A percentile compares a stretch with the other conserved stretches of the same genome.
Conservation (phyloP, 2,329 filamentous ascomycete genomes). For the Colletotrichum paranaense region DNA sequence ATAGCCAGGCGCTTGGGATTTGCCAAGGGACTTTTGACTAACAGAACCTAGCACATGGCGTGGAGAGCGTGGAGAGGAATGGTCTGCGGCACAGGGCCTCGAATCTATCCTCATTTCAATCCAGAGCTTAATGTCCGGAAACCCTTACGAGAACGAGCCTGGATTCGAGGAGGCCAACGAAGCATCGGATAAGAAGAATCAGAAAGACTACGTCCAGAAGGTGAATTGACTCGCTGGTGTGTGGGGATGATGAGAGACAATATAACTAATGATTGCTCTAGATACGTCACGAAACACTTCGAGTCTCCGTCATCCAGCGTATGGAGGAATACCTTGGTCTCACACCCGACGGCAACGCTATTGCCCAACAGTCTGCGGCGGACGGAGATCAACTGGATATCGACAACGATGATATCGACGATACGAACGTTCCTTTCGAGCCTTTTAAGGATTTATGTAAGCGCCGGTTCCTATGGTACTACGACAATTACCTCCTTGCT, state of each 20-base stretch:
- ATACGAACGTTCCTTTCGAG: conserved; percentile 73
- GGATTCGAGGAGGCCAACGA: conserved; percentile 85
- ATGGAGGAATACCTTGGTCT: conserved; percentile 84
- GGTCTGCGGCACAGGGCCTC: conserved; percentile 95
- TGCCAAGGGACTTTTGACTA: conserved; percentile 21
- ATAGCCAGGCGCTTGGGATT: conserved; percentile 44
- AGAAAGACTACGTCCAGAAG: conserved; percentile 83
- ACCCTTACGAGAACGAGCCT: conserved; percentile 96
- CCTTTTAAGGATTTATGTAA: conserved; percentile 94
- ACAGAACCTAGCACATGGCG: conserved; percentile 82
- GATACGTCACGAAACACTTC: conserved; percentile 91
- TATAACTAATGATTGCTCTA: conserved; percentile 50
- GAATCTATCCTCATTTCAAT: conserved; percentile 96
- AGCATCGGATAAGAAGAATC: conserved; percentile 76
- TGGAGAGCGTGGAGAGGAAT: conserved; percentile 89
- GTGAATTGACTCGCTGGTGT: conserved; percentile 53
- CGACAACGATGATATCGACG: conserved; percentile 64
- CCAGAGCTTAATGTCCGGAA: conserved; percentile 92
- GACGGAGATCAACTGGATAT: conserved; percentile 55
- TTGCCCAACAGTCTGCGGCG: conserved; percentile 43
- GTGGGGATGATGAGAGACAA: not conserved
- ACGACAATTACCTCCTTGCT: conserved; percentile 82
- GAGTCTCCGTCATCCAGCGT: conserved; percentile 86
- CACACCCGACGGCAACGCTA: conserved; percentile 58
- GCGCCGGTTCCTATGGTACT: conserved; percentile 95